phyloP scores from a whole-genome alignment of 495 filamentous ascomycete genomes.

The Aspergillus mulundensis region DNA sequence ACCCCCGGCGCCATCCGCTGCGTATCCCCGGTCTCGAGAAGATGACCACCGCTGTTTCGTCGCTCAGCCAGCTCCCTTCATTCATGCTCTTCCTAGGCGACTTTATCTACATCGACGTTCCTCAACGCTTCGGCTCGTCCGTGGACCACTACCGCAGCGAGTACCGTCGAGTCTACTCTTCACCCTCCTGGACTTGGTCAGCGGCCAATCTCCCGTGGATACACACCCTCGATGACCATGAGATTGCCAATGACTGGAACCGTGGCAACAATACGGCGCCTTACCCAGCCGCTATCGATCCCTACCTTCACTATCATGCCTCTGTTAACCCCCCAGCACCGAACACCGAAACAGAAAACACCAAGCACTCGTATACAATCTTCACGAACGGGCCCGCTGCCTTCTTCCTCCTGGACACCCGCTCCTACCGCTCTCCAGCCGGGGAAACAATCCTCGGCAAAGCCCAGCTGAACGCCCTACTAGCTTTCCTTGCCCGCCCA shows the following conservation, averaged over 20 bases:
- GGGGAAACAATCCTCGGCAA: slow-evolving; percentile 76
- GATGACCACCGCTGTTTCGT: slow-evolving; percentile 52
- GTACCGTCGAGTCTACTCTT: slow-evolving; percentile 90
- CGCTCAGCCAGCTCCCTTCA: slow-evolving; percentile 55
- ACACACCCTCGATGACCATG: slow-evolving; percentile 93
- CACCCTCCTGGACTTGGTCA: slow-evolving; percentile 76
- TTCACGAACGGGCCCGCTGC: slow-evolving; percentile 86
- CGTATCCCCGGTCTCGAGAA: slow-evolving; percentile 73
- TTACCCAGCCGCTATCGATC: slow-evolving; percentile 73
- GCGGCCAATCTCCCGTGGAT: slow-evolving; percentile 80
- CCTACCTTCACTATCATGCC: slow-evolving; percentile 82
- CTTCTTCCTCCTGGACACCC: slow-evolving; percentile 93
- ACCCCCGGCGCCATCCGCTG: slow-evolving; percentile 72
- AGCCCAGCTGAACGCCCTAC: slow-evolving; percentile 72
- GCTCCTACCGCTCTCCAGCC: slow-evolving; percentile 71
- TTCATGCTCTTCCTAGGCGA: slow-evolving; percentile 99
- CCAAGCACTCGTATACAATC: slow-evolving; percentile 65
- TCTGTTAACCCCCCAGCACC: slow-evolving; percentile 70
- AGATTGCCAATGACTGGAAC: slow-evolving; percentile 90
- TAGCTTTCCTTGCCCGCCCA: slow-evolving; percentile 66
- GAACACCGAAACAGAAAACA: slow-evolving; percentile 40
- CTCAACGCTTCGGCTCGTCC: slow-evolving; percentile 66
- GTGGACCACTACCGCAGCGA: slow-evolving; percentile 78
- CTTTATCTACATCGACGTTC: slow-evolving; percentile 96
- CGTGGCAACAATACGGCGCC: slow-evolving; percentile 64